Evolutionary conservation across 2,329 filamentous ascomycete genomes (phyloP).

Genomic region (Botrytis galanthina): DNA sequence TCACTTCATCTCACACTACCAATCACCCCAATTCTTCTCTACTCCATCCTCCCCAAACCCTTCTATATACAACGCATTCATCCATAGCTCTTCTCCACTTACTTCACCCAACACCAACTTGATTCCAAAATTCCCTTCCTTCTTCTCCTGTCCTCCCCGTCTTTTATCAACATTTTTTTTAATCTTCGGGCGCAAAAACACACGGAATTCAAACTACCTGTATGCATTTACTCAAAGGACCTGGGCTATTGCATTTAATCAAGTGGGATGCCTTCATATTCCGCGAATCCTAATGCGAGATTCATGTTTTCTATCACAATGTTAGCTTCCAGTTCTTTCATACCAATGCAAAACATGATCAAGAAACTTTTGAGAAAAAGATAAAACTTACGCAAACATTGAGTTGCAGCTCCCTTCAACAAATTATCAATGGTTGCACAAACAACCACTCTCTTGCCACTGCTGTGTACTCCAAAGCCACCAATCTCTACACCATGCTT

Average conservation of each 20-base stretch:
- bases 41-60: background rate
- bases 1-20: background rate
- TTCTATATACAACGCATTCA: conserved; percentile 7
- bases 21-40: background rate
- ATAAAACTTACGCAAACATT: conserved; percentile 75
- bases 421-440: conserved; percentile 93
- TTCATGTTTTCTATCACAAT: conserved; percentile 77
- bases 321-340: background rate
- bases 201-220: conserved; percentile 20
- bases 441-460: conserved; percentile 88
- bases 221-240: conserved; percentile 13
- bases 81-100: background rate
- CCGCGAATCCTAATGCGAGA: conserved; percentile 79
- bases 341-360: conserved; percentile 19
- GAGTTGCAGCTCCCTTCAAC: conserved; percentile 87
- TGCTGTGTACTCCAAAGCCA: conserved; percentile 88
- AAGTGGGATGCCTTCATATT: conserved; percentile 80
- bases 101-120: background rate
- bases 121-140: background rate
- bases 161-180: background rate
- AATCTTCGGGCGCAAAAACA: conserved; percentile 11
- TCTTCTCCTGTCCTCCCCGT: background rate
- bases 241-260: conserved; percentile 31
- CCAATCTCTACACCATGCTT: conserved; percentile 93
- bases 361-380: conserved; percentile 11